Evolutionary conservation across 805 yeast species (phyloP).

Genomic region (Ogataea pignaliae): DNA sequence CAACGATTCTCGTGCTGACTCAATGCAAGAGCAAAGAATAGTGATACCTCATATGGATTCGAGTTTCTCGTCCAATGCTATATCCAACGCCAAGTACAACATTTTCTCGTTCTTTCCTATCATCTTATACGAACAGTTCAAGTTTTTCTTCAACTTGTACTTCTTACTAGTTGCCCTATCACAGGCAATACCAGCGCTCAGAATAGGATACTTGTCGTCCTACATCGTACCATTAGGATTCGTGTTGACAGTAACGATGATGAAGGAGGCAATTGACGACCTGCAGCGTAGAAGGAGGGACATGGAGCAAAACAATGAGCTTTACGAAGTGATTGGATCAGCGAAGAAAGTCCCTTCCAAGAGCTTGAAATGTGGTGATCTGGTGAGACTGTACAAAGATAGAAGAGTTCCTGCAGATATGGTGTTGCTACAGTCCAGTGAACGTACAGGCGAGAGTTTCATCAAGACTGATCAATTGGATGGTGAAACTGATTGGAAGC

Average conservation of each 20-base stretch:
- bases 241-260: constrained; percentile 88
- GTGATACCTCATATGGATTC: constrained; percentile 36
- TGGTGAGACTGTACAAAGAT: constrained; percentile 74
- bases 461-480: constrained; percentile 96
- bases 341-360: constrained; percentile 45
- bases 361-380: constrained; percentile 79
- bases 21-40: constrained; percentile 25
- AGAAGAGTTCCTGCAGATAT: constrained; percentile 92
- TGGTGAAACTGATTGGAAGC: constrained; percentile 99
- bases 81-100: constrained; percentile 92
- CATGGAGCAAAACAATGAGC: constrained; percentile 79
- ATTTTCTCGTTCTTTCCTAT: constrained; percentile 84
- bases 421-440: constrained; percentile 79
- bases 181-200: constrained; percentile 80
- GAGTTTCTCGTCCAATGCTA: constrained; percentile 61
- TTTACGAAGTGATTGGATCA: constrained; percentile 62
- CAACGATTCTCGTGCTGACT: constrained; percentile 3
- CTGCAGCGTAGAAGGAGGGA: constrained; percentile 87
- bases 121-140: constrained; percentile 91
- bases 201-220: constrained; percentile 91
- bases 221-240: constrained; percentile 93
- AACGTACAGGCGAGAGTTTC: constrained; percentile 77
- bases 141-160: constrained; percentile 91
- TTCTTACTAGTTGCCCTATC: constrained; percentile 91
- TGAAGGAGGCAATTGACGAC: constrained; percentile 94